These are phyloP conservation scores for Drechslerella stenobrocha DNA, from an alignment of 2,329 filamentous ascomycete genomes.

Conservation along the genomic window DNA sequence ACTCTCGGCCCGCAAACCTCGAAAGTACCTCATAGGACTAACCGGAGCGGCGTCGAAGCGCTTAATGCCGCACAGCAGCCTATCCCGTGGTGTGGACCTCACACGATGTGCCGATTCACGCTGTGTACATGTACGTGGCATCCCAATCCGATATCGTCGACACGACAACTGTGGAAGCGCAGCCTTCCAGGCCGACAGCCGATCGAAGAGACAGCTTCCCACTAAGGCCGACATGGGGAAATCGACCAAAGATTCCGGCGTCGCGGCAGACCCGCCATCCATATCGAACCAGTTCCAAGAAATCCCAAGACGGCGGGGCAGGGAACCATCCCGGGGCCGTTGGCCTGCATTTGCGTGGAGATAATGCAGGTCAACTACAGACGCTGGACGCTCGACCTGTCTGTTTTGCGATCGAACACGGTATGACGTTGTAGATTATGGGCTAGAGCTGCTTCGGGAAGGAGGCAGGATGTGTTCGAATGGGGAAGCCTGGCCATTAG, in stretches of 20 bases:
- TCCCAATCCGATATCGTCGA: no score
- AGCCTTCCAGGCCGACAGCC: not conserved
- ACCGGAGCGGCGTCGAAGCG: conserved; percentile 17
- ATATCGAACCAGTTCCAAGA: conserved; percentile 45
- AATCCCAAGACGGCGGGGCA: conserved; percentile 23
- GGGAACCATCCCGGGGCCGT: not conserved
- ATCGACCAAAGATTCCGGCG: conserved; percentile 20
- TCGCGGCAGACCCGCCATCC: conserved; percentile 44
- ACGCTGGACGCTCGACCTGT: not conserved
- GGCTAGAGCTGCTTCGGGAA: not conserved
- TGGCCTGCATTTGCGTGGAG: conserved; percentile 14
- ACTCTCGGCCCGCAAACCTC: no score
- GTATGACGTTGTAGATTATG: not conserved
- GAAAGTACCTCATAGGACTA: no score
- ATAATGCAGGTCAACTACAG: conserved; percentile 35
- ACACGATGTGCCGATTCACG: no score
- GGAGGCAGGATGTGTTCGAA: not conserved
- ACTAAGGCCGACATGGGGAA: not conserved
- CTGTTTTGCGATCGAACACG: not conserved
- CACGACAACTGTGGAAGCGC: conserved; percentile 4
- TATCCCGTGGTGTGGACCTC: no score
- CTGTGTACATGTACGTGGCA: no score
- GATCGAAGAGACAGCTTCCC: not conserved
- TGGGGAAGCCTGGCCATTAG: not conserved
- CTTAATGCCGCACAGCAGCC: conserved; percentile 1